A percentile compares a stretch with the other conserved stretches of the same genome.
Conservation (phyloP, 352 stramenopile genomes). For the Phytopythium oedochilum region DNA sequence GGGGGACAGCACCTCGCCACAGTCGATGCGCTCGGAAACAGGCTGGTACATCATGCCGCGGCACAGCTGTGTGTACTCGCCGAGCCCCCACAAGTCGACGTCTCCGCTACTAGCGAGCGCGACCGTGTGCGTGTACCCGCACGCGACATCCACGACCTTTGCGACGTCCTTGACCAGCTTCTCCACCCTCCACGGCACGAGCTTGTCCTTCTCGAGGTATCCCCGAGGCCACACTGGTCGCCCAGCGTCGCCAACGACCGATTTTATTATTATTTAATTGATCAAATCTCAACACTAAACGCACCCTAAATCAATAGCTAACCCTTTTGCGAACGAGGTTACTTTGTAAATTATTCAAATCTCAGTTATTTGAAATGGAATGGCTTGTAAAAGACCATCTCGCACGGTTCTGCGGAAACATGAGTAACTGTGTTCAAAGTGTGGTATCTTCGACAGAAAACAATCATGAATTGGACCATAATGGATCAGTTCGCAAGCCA, state of each 20-base stretch:
- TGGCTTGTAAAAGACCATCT: too few relatives aligned
- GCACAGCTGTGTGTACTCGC: slow-evolving; percentile 88
- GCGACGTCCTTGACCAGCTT: slow-evolving; percentile 23
- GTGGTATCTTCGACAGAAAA: too few relatives aligned
- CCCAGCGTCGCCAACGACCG: slow-evolving; percentile 86
- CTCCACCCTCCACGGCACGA: slow-evolving; percentile 55
- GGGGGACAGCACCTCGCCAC: slow-evolving; percentile 32
- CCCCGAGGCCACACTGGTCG: slow-evolving; percentile 81
- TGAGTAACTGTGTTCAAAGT: too few relatives aligned
- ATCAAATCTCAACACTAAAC: too few relatives aligned
- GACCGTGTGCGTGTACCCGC: slow-evolving; percentile 87
- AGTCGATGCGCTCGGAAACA: slow-evolving; percentile 55
- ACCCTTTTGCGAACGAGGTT: too few relatives aligned
- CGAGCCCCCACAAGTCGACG: slow-evolving; percentile 86
- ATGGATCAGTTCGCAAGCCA: too few relatives aligned
- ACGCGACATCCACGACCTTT: slow-evolving; percentile 61
- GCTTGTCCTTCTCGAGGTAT: slow-evolving; percentile 79
- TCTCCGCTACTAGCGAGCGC: slow-evolving; percentile 72
- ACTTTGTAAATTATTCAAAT: too few relatives aligned
- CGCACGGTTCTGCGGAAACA: too few relatives aligned
- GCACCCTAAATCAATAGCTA: too few relatives aligned
- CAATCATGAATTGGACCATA: too few relatives aligned
- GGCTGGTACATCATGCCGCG: slow-evolving; percentile 85
- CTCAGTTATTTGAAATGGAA: too few relatives aligned
- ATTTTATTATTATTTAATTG: too few relatives aligned